Percentiles rank a stretch among this genome's conserved stretches.
phyloP scores from a whole-genome alignment of 495 filamentous ascomycete species.

The Amphirosellinia nigrospora region DNA sequence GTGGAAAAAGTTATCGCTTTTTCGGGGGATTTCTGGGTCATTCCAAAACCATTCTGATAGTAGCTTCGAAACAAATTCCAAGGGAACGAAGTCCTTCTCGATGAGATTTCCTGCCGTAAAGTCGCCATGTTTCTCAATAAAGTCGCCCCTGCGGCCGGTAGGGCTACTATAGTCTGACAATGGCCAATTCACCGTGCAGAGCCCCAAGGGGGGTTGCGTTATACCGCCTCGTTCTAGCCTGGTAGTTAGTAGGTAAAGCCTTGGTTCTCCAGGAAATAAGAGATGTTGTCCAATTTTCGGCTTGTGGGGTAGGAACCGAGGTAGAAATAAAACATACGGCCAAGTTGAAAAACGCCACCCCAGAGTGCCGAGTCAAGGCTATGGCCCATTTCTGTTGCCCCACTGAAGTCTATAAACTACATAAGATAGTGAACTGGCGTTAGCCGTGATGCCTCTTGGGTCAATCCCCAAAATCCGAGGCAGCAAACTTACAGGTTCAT shows the following conservation, averaged over 20 bases:
- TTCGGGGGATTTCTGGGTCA: background rate
- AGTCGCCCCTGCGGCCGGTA: background rate
- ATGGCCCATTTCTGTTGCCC: slow-evolving; percentile 4
- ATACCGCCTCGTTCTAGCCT: background rate
- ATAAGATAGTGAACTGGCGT: background rate
- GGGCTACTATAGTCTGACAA: background rate
- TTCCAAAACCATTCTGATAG: slow-evolving; percentile 14
- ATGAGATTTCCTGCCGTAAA: background rate
- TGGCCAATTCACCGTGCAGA: background rate
- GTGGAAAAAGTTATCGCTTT: slow-evolving; percentile 8
- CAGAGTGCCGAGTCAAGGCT: background rate
- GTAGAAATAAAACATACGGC: background rate
- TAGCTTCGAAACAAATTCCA: background rate
- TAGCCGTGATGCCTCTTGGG: background rate
- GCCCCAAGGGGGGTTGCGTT: background rate
- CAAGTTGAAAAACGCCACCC: background rate
- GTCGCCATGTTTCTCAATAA: background rate
- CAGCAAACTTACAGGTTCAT: slow-evolving; percentile 6
- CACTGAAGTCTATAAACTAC: slow-evolving; percentile 3
- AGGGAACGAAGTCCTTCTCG: background rate
- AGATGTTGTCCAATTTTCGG: background rate
- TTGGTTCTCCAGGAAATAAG: background rate
- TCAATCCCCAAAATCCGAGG: background rate
- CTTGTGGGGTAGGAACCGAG: background rate
- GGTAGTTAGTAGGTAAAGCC: background rate